Conservation (phyloP, 2,329 filamentous ascomycete species). For the Epicoccum nigrum region DNA sequence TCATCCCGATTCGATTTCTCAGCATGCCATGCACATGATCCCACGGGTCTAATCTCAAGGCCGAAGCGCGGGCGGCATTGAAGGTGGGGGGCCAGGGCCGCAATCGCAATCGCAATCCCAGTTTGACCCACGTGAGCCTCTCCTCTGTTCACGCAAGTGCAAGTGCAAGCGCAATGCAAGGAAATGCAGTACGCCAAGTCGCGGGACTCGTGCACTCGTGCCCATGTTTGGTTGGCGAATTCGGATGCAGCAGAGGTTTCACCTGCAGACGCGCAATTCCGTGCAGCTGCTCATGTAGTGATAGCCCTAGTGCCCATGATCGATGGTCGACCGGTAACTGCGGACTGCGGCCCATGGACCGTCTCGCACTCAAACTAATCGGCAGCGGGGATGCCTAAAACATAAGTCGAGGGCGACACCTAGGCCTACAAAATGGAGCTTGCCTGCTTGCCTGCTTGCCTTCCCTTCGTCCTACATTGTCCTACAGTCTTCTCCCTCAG, state of each 20-base stretch:
- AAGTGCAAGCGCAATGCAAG: too few relatives aligned
- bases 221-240: conserved; percentile 16
- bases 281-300: conserved; percentile 21
- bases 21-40: too few relatives aligned
- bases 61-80: conserved; percentile 16
- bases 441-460: too few relatives aligned
- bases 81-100: conserved; percentile 21
- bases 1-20: conserved; percentile 21
- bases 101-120: conserved; percentile 16
- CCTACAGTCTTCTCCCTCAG: neutral
- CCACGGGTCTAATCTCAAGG: conserved; percentile 18
- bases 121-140: conserved; percentile 23
- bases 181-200: conserved; percentile 5
- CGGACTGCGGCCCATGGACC: conserved; percentile 6
- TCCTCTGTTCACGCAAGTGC: conserved; percentile 9
- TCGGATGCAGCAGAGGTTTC: conserved; percentile 24
- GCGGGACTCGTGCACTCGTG: conserved; percentile 12
- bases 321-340: conserved; percentile 5
- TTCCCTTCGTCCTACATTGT: conserved; percentile 20
- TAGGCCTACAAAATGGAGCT: conserved; percentile 22
- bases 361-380: conserved; percentile 20
- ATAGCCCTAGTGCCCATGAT: conserved; percentile 5
- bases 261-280: conserved; percentile 30
- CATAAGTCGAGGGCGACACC: conserved; percentile 9
- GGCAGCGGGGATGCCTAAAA: conserved; percentile 14